Base-by-base conservation (phyloP, 805 yeast genomes). In the Zygotorulaspora sp. region DNA sequence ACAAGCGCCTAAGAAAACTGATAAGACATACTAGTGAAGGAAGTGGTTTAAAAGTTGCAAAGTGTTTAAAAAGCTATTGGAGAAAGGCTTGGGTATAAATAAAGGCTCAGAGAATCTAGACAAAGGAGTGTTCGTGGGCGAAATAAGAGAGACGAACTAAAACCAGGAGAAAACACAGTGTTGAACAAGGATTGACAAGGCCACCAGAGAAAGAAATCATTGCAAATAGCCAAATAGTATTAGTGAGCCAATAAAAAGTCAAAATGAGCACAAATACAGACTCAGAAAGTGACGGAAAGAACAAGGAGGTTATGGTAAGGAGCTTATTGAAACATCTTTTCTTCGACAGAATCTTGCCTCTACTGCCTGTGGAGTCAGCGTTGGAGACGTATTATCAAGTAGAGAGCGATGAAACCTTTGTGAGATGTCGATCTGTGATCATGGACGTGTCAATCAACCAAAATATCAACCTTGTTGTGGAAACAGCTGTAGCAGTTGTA, bases 291-390 rank as follows among this genome's bases (percentile, higher is more conserved):
- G 12, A 26, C 28, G 22, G 13, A 12, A 23, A 31, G 17, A 4
- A 26, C 14, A 23, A 35, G 30, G 6, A 26, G 12, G 30, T 26
- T 11, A 35, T 43, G 46, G 44, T 43, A 17, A 34, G 30, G 15
- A 24, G 50, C n/a, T 35, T 54, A 21, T 34, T 47, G 6, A 51
- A 45, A 26, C 55, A 53, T 30, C 17, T 56, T 9, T 48, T 29
- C 29, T 41, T 46, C 13, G 60, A 56, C 10, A 49, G 56, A 30
- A 35, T 56, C 3, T 36, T 47, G 5, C 53, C 55, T n/a, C 16
- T 55, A 15, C 38, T 56, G 7, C 61, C 61, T 5, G 39, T 55
- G 2, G 52, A 53, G 36, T 49, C 58, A 6, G 32, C 44, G 6
- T 36, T 39, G 7, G 24, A 31, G 26, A 40, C 46, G 9, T 55